A percentile compares a stretch with the other conserved stretches of the same genome.
Conservation (phyloP, 495 filamentous ascomycete genomes). For the Penicillium mononematosum region DNA sequence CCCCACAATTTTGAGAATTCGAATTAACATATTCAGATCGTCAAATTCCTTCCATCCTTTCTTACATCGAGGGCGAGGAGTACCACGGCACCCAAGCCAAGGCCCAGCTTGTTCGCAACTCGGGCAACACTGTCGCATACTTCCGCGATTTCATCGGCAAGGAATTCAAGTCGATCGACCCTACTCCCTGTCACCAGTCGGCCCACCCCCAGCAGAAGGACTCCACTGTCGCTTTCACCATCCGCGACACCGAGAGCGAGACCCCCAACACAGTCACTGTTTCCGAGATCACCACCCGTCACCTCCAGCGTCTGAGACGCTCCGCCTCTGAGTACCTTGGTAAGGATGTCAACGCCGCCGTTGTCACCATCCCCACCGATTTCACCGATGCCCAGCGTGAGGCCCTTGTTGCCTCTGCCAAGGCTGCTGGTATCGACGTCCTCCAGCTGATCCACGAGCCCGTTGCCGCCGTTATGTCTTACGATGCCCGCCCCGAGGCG, state of each 20-base stretch:
- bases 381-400: constrained; percentile 82
- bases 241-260: constrained; percentile 72
- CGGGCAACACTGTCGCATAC: constrained; percentile 88
- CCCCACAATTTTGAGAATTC: constrained; percentile 13
- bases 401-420: constrained; percentile 73
- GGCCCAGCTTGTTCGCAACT: constrained; percentile 84
- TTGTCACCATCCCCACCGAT: constrained; percentile 91
- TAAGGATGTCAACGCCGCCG: constrained; percentile 86
- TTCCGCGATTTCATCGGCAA: constrained; percentile 95
- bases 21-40: constrained; percentile 60
- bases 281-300: constrained; percentile 82
- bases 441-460: constrained; percentile 93
- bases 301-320: constrained; percentile 74
- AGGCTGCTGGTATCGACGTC: constrained; percentile 80
- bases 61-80: constrained; percentile 93
- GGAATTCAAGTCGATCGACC: constrained; percentile 94
- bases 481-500: constrained; percentile 81
- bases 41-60: constrained; percentile 91
- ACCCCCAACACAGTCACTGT: constrained; percentile 70
- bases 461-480: constrained; percentile 85
- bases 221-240: constrained; percentile 74
- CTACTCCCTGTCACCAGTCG: constrained; percentile 89
- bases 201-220: constrained; percentile 80
- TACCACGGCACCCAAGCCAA: constrained; percentile 97
- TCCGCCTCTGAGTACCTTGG: constrained; percentile 91